Conservation (phyloP, 1,284 basidiomycete genomes). For the Boletus semigastroideus region DNA sequence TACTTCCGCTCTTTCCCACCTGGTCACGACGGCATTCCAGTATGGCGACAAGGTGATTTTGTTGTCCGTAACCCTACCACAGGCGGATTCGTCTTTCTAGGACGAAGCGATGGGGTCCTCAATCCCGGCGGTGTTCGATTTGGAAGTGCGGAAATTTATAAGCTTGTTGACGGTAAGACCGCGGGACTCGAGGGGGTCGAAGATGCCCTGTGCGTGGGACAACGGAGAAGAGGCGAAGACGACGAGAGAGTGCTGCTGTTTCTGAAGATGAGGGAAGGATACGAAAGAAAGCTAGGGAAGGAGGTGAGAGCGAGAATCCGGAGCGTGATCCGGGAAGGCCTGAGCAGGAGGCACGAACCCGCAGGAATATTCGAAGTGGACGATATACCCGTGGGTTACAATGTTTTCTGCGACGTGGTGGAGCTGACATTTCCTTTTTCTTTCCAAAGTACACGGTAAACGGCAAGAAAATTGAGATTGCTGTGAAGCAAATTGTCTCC, state of each 20-base stretch:
- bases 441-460: conserved; percentile 64
- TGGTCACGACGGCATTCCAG: conserved; percentile 32
- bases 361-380: conserved; percentile 55
- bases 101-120: conserved; percentile 66
- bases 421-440: neutral
- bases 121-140: conserved; percentile 90
- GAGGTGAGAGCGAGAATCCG: conserved; percentile 43
- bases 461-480: conserved; percentile 74
- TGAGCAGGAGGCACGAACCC: conserved; percentile 66
- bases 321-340: conserved; percentile 2
- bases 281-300: conserved; percentile 43
- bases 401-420: neutral
- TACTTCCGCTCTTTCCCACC: conserved; percentile 73
- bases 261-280: conserved; percentile 67
- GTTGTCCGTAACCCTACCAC: conserved; percentile 62
- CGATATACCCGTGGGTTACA: conserved; percentile 58
- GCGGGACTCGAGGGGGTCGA: conserved; percentile 63
- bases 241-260: conserved; percentile 89
- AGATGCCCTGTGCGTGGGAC: conserved; percentile 80
- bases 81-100: conserved; percentile 60
- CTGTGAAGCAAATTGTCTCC: conserved; percentile 71
- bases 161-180: conserved; percentile 46
- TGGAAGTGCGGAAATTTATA: conserved; percentile 86
- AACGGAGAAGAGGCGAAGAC: conserved; percentile 68
- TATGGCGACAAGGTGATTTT: conserved; percentile 73